Evolutionary conservation across 1,139 yeast species (phyloP), one percentile per base, ranked within the genome.

Genomic region (Tardiomyces digboiensis): DNA sequence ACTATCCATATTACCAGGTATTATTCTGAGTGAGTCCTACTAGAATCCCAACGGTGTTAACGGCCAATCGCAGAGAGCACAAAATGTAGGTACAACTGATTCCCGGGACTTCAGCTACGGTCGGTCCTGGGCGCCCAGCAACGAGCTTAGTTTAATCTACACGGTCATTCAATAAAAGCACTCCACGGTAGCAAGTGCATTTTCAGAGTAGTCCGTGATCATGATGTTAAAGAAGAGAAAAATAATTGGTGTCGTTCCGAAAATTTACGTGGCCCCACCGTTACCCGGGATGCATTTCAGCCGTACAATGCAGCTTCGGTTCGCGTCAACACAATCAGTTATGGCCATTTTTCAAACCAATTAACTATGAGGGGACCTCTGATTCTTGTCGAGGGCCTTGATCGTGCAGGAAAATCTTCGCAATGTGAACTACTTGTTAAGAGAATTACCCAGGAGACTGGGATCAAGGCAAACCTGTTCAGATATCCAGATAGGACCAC

Each of bases 351-450:
- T n/a, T n/a, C n/a, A n/a, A n/a, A n/a, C n/a, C n/a, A n/a, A n/a
- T n/a, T n/a, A n/a, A 7, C 26, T 8, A 26, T 26, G 33, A 26
- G 96, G 52, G 97, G 97, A 2, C 72, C 74, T 41, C 68, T 93
- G 42, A 82, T 93, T 21, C 74, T 87, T 6, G 72, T 93, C 4
- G 99, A 93, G 63, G 99, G 99, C 0, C 75, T 91, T 1, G 99
- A 93, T 59, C 68, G 98, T 43, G 82, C 97, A 0, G 99, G 99
- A 0, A 93, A 93, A 60, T 78, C 96, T 1, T 88, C 97, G 0
- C 98, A 93, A 61, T 82, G 91, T 2, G 66, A 65, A 2, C 54
- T 65, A 4, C 65, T 86, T 3, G 57, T 67, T 1, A 58, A 65
- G 2, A 21, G 42, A 2, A 64, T 86, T 8, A 50, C 65, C 4